Percentiles rank a stretch among this genome's conserved stretches.
Conservation (phyloP, 2,329 filamentous ascomycete species). For the Thelonectria discophora region DNA sequence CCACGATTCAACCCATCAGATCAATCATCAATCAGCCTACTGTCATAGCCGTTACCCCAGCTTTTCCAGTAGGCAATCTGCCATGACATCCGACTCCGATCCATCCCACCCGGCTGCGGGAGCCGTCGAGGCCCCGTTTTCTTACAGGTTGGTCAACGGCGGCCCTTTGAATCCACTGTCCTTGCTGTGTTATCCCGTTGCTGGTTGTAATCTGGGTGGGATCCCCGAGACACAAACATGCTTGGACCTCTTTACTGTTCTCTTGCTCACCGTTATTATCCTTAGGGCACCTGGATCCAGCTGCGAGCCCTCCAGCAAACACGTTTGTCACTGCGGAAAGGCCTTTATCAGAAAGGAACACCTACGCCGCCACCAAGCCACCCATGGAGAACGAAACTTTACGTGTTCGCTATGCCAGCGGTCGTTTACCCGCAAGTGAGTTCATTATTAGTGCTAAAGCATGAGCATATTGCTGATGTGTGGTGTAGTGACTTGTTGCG, state of each 20-base stretch:
- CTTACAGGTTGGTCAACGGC: constrained; percentile 21
- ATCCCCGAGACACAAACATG: constrained; percentile 14
- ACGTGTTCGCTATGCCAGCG: constrained; percentile 49
- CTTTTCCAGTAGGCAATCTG: constrained; percentile 11
- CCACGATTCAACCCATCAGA: not conserved
- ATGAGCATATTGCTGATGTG: constrained; percentile 8
- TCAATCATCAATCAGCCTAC: not conserved
- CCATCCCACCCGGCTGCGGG: constrained; percentile 34
- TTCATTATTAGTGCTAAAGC: not conserved
- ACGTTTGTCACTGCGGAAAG: constrained; percentile 52
- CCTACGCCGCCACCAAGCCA: constrained; percentile 51
- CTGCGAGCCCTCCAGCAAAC: constrained; percentile 32
- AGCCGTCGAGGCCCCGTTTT: constrained; percentile 18
- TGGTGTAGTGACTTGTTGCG: constrained; percentile 48
- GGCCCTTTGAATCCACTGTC: constrained; percentile 4
- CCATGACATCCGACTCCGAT: constrained; percentile 29
- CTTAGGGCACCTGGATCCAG: not conserved
- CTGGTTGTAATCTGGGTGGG: constrained; percentile 16
- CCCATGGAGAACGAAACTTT: constrained; percentile 48
- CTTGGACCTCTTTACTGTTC: not conserved
- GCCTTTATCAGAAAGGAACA: constrained; percentile 54
- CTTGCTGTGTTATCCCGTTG: constrained; percentile 5
- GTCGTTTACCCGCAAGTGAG: constrained; percentile 52
- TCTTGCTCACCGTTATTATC: constrained; percentile 16
- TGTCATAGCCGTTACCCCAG: not conserved